Evolutionary conservation across 768 basidiomycete species (phyloP).

Genomic region (Lanmaoa rubissima): DNA sequence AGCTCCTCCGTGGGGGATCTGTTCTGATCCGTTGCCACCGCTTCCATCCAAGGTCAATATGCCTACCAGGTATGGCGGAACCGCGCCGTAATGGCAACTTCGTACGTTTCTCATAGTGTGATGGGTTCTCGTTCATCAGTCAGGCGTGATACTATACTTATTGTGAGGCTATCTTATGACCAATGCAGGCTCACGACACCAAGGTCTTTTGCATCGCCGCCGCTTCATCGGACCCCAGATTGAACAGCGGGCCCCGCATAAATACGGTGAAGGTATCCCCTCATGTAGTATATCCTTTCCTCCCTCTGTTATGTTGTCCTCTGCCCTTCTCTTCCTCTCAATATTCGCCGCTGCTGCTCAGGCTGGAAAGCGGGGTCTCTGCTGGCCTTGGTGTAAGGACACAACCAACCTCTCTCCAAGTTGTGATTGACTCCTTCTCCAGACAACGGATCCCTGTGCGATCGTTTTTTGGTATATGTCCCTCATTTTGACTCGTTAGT

Average conservation of each 20-base stretch:
- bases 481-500: conserved; percentile 1
- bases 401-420: neutral
- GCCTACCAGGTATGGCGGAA: neutral
- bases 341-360: conserved; percentile 19
- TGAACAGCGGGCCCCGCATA: neutral
- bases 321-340: conserved; percentile 15
- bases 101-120: neutral
- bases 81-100: neutral
- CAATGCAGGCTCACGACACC: neutral
- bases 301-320: conserved; percentile 17
- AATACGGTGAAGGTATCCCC: conserved; percentile 4
- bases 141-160: neutral
- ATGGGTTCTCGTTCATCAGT: neutral
- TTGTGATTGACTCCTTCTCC: neutral
- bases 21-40: neutral
- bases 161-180: neutral
- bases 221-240: neutral
- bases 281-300: neutral
- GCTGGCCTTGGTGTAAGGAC: conserved; percentile 36
- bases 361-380: conserved; percentile 39
- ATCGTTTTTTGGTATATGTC: neutral
- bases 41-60: neutral
- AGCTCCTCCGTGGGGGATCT: neutral
- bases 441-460: conserved; percentile 34
- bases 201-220: neutral